These are phyloP conservation scores for Pseudocercospora eumusae DNA, from an alignment of 2,329 filamentous ascomycete genomes.

Conservation along the genomic window DNA sequence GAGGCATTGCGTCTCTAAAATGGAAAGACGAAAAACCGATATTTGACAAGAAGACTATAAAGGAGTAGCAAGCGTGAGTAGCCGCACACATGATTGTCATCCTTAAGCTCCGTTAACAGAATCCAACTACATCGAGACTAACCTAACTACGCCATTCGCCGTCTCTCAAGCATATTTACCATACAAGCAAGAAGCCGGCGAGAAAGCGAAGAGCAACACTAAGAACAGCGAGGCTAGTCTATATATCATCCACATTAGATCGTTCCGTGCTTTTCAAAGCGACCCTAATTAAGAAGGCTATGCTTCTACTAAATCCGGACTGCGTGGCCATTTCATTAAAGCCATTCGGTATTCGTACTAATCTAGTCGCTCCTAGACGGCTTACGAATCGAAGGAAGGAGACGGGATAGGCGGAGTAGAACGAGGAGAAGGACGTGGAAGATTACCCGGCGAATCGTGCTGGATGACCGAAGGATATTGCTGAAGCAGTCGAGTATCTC, in stretches of 20 bases:
- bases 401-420: slow-evolving; percentile 50
- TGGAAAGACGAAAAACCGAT: slow-evolving; percentile 39
- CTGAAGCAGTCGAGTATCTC: slow-evolving; percentile 45
- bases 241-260: slow-evolving; percentile 52
- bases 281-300: slow-evolving; percentile 54
- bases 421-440: slow-evolving; percentile 45
- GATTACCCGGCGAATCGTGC: slow-evolving; percentile 55
- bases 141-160: slow-evolving; percentile 42
- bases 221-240: slow-evolving; percentile 29
- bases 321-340: slow-evolving; percentile 52
- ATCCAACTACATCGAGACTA: slow-evolving; percentile 41
- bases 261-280: slow-evolving; percentile 51
- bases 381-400: slow-evolving; percentile 44
- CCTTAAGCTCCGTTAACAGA: neutral
- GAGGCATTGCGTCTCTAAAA: slow-evolving; percentile 40
- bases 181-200: slow-evolving; percentile 32
- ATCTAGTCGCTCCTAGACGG: slow-evolving; percentile 52
- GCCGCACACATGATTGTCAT: neutral
- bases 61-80: slow-evolving; percentile 41
- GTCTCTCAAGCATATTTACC: slow-evolving; percentile 37
- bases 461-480: slow-evolving; percentile 51
- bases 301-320: slow-evolving; percentile 51
- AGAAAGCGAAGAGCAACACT: slow-evolving; percentile 17
- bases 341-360: slow-evolving; percentile 47
- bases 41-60: slow-evolving; percentile 38